These are phyloP conservation scores for Tuber umbilicatum DNA, from an alignment of 495 filamentous ascomycete genomes.

Conservation along the genomic window DNA sequence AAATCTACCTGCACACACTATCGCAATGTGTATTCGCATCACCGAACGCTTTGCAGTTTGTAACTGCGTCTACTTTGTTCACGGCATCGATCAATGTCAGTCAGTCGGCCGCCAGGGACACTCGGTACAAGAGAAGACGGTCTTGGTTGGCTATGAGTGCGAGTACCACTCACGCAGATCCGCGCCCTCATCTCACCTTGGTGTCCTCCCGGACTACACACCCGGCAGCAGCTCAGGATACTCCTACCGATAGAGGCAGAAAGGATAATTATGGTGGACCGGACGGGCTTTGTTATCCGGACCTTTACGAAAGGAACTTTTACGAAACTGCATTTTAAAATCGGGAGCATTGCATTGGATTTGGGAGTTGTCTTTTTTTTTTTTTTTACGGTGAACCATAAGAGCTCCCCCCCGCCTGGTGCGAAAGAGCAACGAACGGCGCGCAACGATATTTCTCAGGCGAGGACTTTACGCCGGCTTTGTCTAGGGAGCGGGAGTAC, in stretches of 20 bases:
- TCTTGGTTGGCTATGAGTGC: slow-evolving; percentile 75
- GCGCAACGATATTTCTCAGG: neutral
- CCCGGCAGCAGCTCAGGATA: slow-evolving; percentile 29
- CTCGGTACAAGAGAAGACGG: slow-evolving; percentile 62
- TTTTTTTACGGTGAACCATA: slow-evolving; percentile 15
- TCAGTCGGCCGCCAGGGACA: slow-evolving; percentile 66
- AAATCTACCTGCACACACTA: neutral
- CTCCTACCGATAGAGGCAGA: slow-evolving; percentile 21
- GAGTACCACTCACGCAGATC: slow-evolving; percentile 41
- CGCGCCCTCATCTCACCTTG: slow-evolving; percentile 19
- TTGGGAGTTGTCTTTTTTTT: slow-evolving; percentile 15
- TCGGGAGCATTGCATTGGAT: slow-evolving; percentile 13
- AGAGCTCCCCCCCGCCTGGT: slow-evolving; percentile 22
- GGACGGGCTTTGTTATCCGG: neutral
- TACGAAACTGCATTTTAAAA: slow-evolving; percentile 19
- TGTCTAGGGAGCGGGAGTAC: neutral
- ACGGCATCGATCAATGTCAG: slow-evolving; percentile 70
- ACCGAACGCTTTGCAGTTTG: slow-evolving; percentile 76
- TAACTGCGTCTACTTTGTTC: slow-evolving; percentile 76
- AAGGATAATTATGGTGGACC: neutral
- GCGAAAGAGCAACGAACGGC: slow-evolving; percentile 6
- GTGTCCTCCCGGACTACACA: slow-evolving; percentile 31
- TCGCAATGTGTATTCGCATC: slow-evolving; percentile 67
- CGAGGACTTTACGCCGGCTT: slow-evolving; percentile 3
- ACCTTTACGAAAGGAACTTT: slow-evolving; percentile 17